Evolutionary conservation across 139 green algal species (phyloP).

Genomic region (Micractinium sp.): DNA sequence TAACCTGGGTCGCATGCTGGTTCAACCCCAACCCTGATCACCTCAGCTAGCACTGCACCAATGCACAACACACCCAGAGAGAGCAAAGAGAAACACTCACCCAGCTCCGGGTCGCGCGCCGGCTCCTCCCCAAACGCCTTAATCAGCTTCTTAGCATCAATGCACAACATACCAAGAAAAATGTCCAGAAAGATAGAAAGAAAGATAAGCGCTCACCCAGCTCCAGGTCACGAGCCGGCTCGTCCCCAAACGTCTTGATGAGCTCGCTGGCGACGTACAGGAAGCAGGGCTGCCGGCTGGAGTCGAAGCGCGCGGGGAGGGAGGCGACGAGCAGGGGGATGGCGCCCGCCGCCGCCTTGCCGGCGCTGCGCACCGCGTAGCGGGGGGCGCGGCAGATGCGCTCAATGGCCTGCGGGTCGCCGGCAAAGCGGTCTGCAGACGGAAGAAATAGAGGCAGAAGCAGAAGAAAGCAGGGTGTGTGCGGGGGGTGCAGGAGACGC

Average conservation of each 20-base stretch:
- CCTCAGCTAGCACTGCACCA: too few relatives aligned
- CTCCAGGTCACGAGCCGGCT: conserved; percentile 45
- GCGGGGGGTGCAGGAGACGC: background rate
- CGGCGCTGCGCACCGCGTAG: conserved; percentile 65
- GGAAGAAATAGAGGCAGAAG: too few relatives aligned
- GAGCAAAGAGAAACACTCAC: background rate
- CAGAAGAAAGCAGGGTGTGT: background rate
- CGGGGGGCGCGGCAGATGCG: conserved; percentile 57
- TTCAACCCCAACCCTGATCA: too few relatives aligned
- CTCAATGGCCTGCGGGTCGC: conserved; percentile 45
- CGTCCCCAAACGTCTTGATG: conserved; percentile 77
- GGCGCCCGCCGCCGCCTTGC: conserved; percentile 46
- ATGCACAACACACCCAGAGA: background rate
- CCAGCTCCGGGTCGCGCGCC: background rate
- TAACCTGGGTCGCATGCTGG: too few relatives aligned
- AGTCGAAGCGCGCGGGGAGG: conserved; percentile 68
- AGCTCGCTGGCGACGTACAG: conserved; percentile 87
- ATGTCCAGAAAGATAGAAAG: too few relatives aligned
- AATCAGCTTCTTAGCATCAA: too few relatives aligned
- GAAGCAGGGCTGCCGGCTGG: conserved; percentile 69
- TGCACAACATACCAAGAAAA: too few relatives aligned
- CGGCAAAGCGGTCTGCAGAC: conserved; percentile 35
- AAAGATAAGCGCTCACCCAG: conserved; percentile 44
- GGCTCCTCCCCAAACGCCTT: too few relatives aligned
- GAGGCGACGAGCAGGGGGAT: conserved; percentile 63